A percentile compares a stretch with the other conserved stretches of the same genome.
These are phyloP conservation scores for Cryptococcus sp. DNA, from an alignment of 1,284 basidiomycete genomes.

Conservation along the genomic window DNA sequence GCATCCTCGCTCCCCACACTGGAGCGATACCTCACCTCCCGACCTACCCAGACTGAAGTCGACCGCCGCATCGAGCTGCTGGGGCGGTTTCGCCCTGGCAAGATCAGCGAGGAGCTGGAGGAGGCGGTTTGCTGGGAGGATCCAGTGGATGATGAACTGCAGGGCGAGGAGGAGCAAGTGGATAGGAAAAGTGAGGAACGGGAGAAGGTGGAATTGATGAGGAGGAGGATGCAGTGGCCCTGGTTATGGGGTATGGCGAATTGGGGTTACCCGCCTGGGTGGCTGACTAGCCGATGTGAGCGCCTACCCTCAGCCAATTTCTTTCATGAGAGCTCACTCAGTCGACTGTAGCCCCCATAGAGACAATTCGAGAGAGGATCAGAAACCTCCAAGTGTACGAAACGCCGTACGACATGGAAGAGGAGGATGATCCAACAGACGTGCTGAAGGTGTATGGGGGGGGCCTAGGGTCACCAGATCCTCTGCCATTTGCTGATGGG, in stretches of 20 bases:
- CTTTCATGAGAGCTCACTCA: neutral
- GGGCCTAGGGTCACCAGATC: slow-evolving; percentile 4
- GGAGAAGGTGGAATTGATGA: slow-evolving; percentile 2
- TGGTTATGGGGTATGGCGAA: slow-evolving; percentile 22
- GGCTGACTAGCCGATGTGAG: slow-evolving; percentile 20
- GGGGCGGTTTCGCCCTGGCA: slow-evolving; percentile 10
- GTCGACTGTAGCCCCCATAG: slow-evolving; percentile 15
- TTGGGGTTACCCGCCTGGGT: slow-evolving; percentile 35
- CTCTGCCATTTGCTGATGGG: neutral
- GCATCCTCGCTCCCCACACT: slow-evolving; percentile 1
- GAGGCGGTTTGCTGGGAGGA: slow-evolving; percentile 20
- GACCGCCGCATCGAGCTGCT: slow-evolving; percentile 16
- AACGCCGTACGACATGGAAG: neutral
- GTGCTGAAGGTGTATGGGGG: slow-evolving; percentile 19
- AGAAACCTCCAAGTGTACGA: neutral
- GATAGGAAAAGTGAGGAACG: slow-evolving; percentile 1
- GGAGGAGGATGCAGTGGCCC: slow-evolving; percentile 16
- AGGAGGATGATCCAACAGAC: slow-evolving; percentile 7
- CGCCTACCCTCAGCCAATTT: neutral
- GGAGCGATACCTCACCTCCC: slow-evolving; percentile 9
- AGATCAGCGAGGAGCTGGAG: slow-evolving; percentile 11
- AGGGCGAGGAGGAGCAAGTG: neutral
- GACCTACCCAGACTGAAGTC: slow-evolving; percentile 15
- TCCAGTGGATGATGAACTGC: neutral
- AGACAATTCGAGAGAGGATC: slow-evolving; percentile 10